Evolutionary conservation across 2,329 filamentous ascomycete genomes (phyloP).

Genomic region (Westerdykella ornata): DNA sequence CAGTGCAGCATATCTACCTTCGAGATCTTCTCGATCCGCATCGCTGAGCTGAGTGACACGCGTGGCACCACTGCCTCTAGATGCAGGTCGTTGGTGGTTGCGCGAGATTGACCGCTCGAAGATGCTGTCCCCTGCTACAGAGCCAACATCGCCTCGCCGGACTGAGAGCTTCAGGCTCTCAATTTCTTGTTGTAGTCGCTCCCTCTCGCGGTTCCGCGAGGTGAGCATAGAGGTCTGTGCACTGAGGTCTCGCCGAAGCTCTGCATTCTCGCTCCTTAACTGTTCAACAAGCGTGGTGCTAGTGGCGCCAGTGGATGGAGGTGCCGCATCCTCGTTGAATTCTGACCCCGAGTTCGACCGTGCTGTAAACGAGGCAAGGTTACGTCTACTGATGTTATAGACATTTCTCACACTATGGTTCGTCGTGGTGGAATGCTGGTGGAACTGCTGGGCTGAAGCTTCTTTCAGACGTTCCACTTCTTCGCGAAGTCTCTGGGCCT

Average conservation of each 20-base stretch:
- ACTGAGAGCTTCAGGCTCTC: conserved; percentile 90
- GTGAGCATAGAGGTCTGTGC: conserved; percentile 97
- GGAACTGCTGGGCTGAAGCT: conserved; percentile 30
- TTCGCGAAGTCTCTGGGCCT: conserved; percentile 75
- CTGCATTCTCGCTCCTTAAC: conserved; percentile 84
- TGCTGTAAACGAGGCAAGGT: conserved; percentile 33
- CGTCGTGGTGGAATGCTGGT: conserved; percentile 27
- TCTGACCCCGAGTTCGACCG: conserved; percentile 39
- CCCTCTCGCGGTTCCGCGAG: conserved; percentile 89
- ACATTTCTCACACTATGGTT: conserved; percentile 34
- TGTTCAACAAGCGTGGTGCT: conserved; percentile 75
- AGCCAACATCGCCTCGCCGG: conserved; percentile 59
- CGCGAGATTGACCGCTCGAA: conserved; percentile 91
- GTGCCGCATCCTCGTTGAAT: conserved; percentile 26
- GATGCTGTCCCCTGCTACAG: conserved; percentile 73
- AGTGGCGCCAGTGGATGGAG: conserved; percentile 31
- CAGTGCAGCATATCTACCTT: conserved; percentile 73
- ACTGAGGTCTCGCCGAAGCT: conserved; percentile 83
- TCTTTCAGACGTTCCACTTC: conserved; percentile 66
- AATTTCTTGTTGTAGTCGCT: conserved; percentile 91
- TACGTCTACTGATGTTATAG: conserved; percentile 36
- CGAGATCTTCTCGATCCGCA: conserved; percentile 67
- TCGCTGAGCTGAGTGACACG: conserved; percentile 62
- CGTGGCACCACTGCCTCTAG: conserved; percentile 55
- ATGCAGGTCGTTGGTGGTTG: conserved; percentile 66